Base-by-base conservation (phyloP, 345 rosid species). In the Kernera saxatilis region DNA sequence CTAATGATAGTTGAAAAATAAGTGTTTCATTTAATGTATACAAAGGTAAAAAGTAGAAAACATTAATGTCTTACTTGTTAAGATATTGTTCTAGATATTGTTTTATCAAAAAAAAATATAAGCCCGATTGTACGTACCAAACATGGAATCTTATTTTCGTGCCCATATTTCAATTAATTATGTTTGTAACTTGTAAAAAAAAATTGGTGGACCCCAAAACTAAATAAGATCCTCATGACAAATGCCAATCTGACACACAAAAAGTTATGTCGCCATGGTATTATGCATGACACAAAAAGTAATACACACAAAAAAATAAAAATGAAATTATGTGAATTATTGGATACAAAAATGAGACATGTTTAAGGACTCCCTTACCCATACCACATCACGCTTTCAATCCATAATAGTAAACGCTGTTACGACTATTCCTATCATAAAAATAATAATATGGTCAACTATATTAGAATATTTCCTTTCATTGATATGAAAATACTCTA, bases 201-300 rank as follows among this genome's bases (percentile, higher is more conserved):
- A 36, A 15, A 1, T 18, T 52, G 26, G 67, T 58, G 67, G 77
- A 66, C 51, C 72, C 66, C 9, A 18, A 35, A 27, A 36, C 8
- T 17, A 73, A 56, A 57, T 32, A 48, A 39, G 60, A 73, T 56
- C 72, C 53, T 73, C 53, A 66, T 39, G 53, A 56, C 72, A 73
- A 66, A 66, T 50, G 67, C 61, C 14, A 37, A 57, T 56, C 77
- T 66, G 77, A 73, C 77, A 66, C 77, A 66, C 49, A 54, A 35
- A 37, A 36, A 73, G 77, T 73, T 66, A 57, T 73, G 77, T 73
- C 72, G 60, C 53, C 43, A 57, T 57, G 67, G 52, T 22, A 66
- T 43, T 26, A 66, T 73, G 59, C 72, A 73, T 66, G 77, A 66
- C 66, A 53, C 56, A 58, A 25, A 63, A 64, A 53, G 27, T 21